Evolutionary conservation across 148 eudicot species (phyloP), one percentile per base, ranked within the genome.

Genomic region (Dianthus caryophyllus): DNA sequence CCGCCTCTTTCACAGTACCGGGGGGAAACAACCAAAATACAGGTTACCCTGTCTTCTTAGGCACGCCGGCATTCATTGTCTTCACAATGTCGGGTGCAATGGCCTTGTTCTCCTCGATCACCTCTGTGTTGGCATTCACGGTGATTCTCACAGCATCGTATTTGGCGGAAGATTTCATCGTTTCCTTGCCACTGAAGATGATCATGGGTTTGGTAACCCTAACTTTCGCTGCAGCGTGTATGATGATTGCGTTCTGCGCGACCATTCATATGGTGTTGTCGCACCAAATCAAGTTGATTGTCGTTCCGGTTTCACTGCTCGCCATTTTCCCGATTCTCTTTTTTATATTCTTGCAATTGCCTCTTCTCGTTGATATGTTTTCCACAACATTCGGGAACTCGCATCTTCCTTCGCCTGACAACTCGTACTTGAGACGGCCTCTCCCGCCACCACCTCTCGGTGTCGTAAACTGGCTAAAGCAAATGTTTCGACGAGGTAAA

Each of bases 1-100:
- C 75, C 26, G 79, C 75, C 6, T 65, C 75, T 1, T 76, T 76
- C 15, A 70, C 75, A 18, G 50, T 71, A 33, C 79, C 74, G 14
- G 75, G 75, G 1, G 79, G 71, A 0, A 29, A 68, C 43, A 57
- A 56, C 5, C 53, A 57, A 26, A 25, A 43, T 9, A 56, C 63
- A 10, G 64, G 71, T 44, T 55, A 25, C 18, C 71, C 71, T 2
- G 43, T 68, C 12, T 68, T 68, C 43, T 29, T 55, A 30, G 27
- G 41, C 36, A 57, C 25, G 1, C 52, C 53, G 2, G 25, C 64
- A 24, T 68, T 68, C 12, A 27, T 68, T 29, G 4, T 68, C 25
- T 68, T 68, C 17, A 21, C 64, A 17, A 57, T 68, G 51, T 56
- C 52, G 0, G 52, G 62, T 44, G 71, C 71, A 16, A 41, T 68